A percentile compares a stretch with the other conserved stretches of the same genome.
phyloP scores from a whole-genome alignment of 2,329 filamentous ascomycete genomes.

The Myrmaecium sp. region DNA sequence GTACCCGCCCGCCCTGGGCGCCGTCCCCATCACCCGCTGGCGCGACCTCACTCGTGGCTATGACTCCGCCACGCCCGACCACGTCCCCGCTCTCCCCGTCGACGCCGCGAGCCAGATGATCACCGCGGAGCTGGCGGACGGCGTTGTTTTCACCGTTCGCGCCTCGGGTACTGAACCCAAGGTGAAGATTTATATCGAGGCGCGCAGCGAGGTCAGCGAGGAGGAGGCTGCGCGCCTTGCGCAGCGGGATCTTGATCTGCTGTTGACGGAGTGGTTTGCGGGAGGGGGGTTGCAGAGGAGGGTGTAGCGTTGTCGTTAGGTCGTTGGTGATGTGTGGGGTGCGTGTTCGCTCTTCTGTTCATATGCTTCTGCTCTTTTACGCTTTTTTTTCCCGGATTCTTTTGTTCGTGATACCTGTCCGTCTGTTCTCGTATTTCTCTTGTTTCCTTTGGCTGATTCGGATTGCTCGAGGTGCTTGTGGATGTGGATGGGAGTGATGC shows the following conservation, averaged over 20 bases:
- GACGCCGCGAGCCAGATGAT: slow-evolving; percentile 46
- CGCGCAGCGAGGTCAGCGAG: slow-evolving; percentile 22
- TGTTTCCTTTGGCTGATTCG: too few relatives aligned
- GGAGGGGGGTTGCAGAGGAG: too few relatives aligned
- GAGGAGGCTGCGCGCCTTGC: slow-evolving; percentile 27
- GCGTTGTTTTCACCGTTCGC: slow-evolving; percentile 40
- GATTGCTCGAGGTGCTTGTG: too few relatives aligned
- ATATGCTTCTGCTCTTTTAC: too few relatives aligned
- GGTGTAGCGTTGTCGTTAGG: too few relatives aligned
- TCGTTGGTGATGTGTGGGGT: too few relatives aligned
- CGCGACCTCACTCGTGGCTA: slow-evolving; percentile 44
- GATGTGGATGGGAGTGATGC: too few relatives aligned
- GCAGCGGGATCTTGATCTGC: slow-evolving; percentile 26
- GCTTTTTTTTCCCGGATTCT: too few relatives aligned
- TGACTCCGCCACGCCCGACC: slow-evolving; percentile 37
- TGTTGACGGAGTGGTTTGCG: slow-evolving; percentile 37
- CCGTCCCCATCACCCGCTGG: slow-evolving; percentile 38
- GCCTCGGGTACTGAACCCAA: slow-evolving; percentile 50
- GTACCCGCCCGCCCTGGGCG: slow-evolving; percentile 30
- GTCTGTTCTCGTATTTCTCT: too few relatives aligned
- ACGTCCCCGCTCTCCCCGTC: slow-evolving; percentile 37
- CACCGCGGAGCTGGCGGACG: slow-evolving; percentile 39
- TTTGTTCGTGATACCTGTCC: too few relatives aligned
- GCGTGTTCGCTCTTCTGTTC: too few relatives aligned
- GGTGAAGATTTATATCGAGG: slow-evolving; percentile 44